Evolutionary conservation across 352 stramenopile species (phyloP), one percentile per base, ranked within the genome.

Genomic region (Globisporangium middletonii): DNA sequence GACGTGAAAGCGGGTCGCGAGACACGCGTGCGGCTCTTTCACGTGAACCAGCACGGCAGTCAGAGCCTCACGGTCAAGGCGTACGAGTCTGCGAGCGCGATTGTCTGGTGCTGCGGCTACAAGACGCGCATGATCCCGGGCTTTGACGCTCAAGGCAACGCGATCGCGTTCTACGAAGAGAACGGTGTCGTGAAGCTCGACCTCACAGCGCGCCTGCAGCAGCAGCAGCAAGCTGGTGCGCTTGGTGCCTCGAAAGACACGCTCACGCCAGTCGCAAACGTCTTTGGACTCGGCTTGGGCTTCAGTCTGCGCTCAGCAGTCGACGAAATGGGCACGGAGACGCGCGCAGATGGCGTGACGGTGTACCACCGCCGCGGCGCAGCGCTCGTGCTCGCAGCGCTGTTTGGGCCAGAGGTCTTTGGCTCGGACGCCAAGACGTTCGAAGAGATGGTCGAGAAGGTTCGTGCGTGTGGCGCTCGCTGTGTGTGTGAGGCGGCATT

Each of bases 381-480:
- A 6, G 63, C 65, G 5, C 65, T 92, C n/a, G 76, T 89, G n/a
- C 68, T 94, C 26, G 82, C 83, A 35, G 69, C 75, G 4, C 54
- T 89, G 26, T 91, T 91, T 56, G 80, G 84, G 0, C 16, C 65
- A 0, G 67, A 75, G 12, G 73, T 89, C 16, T 92, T 86, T 65
- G 83, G 83, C 30, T 65, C 56, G 27, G 79, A 80, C 48, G 55
- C 58, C 33, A 65, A 54, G 1, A 84, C 72, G 52, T 94, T 90
- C 59, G 79, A 92, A 61, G 81, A 91, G 60, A 93, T 93, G 83
- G 76, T 93, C 38, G 83, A 92, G 43, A 93, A 92, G 77, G 71
- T 68, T 18, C 19, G 57, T 23, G 27, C n/a, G 7, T 28, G n/a
- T 28, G 15, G 13, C 9, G 16, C 18, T 3, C 9, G 18, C 3